Percentiles rank a stretch among this genome's conserved stretches.
Conservation (phyloP, 345 rosid genomes). For the Eutrema heterophyllum region DNA sequence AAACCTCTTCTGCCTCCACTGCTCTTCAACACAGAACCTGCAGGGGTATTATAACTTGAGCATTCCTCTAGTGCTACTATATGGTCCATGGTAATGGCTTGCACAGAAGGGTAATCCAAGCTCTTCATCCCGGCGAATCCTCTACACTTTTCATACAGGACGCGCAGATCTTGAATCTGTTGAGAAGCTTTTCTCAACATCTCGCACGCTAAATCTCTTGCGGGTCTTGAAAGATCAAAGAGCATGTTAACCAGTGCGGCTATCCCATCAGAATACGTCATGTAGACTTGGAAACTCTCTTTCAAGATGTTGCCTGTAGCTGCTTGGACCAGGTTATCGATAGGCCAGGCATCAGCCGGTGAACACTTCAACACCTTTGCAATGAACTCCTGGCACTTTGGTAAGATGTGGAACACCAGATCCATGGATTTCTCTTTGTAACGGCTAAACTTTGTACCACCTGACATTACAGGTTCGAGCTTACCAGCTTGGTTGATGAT, state of each 20-base stretch:
- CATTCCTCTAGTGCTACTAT: conserved; percentile 55
- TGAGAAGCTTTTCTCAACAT: conserved; percentile 60
- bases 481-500: conserved; percentile 75
- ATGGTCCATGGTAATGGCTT: conserved; percentile 54
- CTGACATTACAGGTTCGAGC: conserved; percentile 63
- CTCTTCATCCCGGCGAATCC: conserved; percentile 39
- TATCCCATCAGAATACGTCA: conserved; percentile 45
- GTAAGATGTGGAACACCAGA: conserved; percentile 54
- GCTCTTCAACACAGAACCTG: conserved; percentile 1
- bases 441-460: conserved; percentile 37
- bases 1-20: conserved; percentile 12
- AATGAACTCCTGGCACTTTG: conserved; percentile 59
- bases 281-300: conserved; percentile 83
- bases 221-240: conserved; percentile 59
- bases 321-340: conserved; percentile 47
- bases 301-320: conserved; percentile 63
- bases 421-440: conserved; percentile 49
- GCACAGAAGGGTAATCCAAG: conserved; percentile 63
- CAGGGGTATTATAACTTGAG: conserved; percentile 19
- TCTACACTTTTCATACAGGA: conserved; percentile 56
- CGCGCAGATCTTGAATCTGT: conserved; percentile 47
- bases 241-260: conserved; percentile 47
- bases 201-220: conserved; percentile 58
- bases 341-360: conserved; percentile 22
- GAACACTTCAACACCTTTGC: conserved; percentile 62